These are phyloP conservation scores for Ensete glaucum DNA, from an alignment of 176 grass and related monocot species.

Conservation along the genomic window DNA sequence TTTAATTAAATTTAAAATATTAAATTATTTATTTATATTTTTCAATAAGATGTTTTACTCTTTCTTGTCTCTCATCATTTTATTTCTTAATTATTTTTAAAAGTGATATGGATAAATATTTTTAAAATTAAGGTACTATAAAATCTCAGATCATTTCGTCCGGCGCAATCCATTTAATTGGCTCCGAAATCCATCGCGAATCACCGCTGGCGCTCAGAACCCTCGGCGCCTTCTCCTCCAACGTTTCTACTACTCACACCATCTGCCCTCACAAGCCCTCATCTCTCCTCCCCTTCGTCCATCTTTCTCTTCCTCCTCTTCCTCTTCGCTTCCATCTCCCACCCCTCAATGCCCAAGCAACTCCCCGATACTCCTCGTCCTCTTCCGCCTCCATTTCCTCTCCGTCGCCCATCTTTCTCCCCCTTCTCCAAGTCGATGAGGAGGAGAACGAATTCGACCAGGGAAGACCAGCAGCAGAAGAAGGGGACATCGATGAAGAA, in stretches of 20 bases:
- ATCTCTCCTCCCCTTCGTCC: neutral
- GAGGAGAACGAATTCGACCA: neutral
- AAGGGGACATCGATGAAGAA: neutral
- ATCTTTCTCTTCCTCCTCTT: no score
- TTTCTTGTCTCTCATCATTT: no score
- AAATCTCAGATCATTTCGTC: no score
- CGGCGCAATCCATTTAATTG: neutral
- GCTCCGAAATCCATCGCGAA: neutral
- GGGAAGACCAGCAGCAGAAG: neutral
- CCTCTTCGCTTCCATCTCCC: neutral
- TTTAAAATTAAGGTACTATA: no score
- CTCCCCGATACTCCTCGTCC: neutral
- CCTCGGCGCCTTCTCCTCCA: neutral
- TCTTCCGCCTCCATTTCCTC: neutral
- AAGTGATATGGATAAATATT: no score
- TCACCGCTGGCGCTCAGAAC: neutral
- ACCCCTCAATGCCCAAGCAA: neutral
- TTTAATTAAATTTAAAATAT: no score
- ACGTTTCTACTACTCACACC: no score
- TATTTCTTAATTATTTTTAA: no score
- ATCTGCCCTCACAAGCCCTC: no score
- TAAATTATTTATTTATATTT: no score
- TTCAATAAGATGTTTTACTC: no score
- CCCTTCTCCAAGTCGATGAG: conserved; percentile 18
- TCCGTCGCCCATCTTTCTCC: conserved; percentile 17